Evolutionary conservation across 2,329 filamentous ascomycete genomes (phyloP).

Genomic region (Fusarium temperatum): DNA sequence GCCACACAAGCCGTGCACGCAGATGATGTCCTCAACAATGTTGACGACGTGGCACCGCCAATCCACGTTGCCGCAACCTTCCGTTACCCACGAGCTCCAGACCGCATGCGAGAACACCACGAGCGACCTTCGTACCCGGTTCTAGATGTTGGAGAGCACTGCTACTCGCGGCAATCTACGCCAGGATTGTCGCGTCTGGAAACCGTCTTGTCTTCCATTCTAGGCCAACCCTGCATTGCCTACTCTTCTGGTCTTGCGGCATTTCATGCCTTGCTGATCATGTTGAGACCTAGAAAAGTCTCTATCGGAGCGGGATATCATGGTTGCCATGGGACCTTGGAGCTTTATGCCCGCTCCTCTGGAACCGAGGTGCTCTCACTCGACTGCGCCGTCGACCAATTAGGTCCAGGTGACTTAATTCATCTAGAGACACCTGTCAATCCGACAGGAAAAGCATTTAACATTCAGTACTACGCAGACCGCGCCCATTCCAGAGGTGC

Average conservation of each 20-base stretch:
- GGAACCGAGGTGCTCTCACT: conserved; percentile 77
- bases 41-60: neutral
- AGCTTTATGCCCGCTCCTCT: conserved; percentile 76
- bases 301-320: conserved; percentile 90
- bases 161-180: conserved; percentile 83
- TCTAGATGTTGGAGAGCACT: conserved; percentile 53
- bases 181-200: conserved; percentile 88
- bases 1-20: neutral
- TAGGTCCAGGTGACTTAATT: conserved; percentile 82
- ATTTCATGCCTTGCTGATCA: conserved; percentile 87
- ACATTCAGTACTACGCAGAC: conserved; percentile 75
- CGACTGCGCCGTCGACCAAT: conserved; percentile 69
- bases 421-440: conserved; percentile 95
- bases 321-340: conserved; percentile 87
- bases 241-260: conserved; percentile 87
- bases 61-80: neutral
- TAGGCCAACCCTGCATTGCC: conserved; percentile 74
- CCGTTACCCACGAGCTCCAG: neutral
- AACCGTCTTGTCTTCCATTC: conserved; percentile 77
- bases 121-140: neutral
- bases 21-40: neutral
- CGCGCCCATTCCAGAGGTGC: conserved; percentile 78
- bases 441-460: conserved; percentile 81
- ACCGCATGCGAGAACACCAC: neutral
- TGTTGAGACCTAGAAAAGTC: conserved; percentile 81